Percentiles rank a stretch among this genome's conserved stretches.
Conservation (phyloP, 495 filamentous ascomycete genomes). For the Penicillium antarcticum region DNA sequence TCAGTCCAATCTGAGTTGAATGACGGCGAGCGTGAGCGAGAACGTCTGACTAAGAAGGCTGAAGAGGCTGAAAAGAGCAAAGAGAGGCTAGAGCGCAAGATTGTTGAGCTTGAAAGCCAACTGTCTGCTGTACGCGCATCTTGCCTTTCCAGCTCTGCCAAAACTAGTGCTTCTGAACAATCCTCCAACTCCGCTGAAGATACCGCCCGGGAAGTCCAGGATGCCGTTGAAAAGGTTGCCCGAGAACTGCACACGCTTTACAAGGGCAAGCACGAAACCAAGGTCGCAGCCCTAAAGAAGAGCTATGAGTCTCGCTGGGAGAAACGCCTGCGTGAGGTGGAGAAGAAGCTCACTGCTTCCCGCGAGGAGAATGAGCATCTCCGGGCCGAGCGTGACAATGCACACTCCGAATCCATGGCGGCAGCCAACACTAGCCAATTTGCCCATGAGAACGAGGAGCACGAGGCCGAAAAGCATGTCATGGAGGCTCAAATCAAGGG, state of each 20-base stretch:
- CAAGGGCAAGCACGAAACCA: constrained; percentile 93
- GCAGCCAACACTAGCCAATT: constrained; percentile 40
- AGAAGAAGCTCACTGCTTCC: constrained; percentile 64
- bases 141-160: constrained; percentile 6
- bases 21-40: constrained; percentile 68
- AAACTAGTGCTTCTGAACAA: constrained; percentile 10
- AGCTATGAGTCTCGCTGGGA: constrained; percentile 89
- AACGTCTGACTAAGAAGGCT: constrained; percentile 63
- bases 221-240: constrained; percentile 88
- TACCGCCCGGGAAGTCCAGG: constrained; percentile 60
- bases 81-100: constrained; percentile 53
- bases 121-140: constrained; percentile 62
- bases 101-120: constrained; percentile 69
- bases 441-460: constrained; percentile 44
- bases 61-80: constrained; percentile 73
- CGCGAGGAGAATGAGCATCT: constrained; percentile 72
- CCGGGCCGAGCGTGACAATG: constrained; percentile 58
- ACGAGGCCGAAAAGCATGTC: constrained; percentile 47
- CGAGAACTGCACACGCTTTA: constrained; percentile 89
- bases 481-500: constrained; percentile 66
- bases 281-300: constrained; percentile 91
- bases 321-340: constrained; percentile 74
- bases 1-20: constrained; percentile 80
- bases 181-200: constrained; percentile 29
- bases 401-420: constrained; percentile 52